Evolutionary conservation across 2,329 filamentous ascomycete species (phyloP).

Genomic region (Lecanicillium sp.): DNA sequence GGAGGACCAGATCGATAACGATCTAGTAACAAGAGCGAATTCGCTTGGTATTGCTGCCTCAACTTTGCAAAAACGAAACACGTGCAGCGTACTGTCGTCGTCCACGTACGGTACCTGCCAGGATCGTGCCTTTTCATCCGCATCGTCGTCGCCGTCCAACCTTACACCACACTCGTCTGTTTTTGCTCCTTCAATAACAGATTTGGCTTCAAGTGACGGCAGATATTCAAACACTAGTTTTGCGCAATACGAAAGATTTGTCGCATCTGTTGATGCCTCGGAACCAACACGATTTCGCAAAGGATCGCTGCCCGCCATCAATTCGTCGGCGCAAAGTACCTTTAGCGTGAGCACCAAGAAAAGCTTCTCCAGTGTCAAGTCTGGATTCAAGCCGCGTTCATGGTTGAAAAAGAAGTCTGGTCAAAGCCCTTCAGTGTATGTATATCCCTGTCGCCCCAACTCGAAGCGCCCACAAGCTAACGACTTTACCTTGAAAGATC

Average conservation of each 20-base stretch:
- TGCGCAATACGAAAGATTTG: slow-evolving; percentile 42
- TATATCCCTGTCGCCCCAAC: slow-evolving; percentile 13
- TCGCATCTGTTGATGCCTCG: slow-evolving; percentile 34
- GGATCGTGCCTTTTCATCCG: slow-evolving; percentile 35
- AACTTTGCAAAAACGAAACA: slow-evolving; percentile 25
- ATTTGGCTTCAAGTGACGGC: slow-evolving; percentile 4
- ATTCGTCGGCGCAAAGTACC: slow-evolving; percentile 28
- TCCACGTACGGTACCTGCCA: slow-evolving; percentile 31
- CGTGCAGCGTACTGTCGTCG: slow-evolving; percentile 32
- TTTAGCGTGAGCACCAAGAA: slow-evolving; percentile 36
- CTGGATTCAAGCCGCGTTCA: slow-evolving; percentile 34
- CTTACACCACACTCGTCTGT: slow-evolving; percentile 35
- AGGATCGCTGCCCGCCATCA: slow-evolving; percentile 19
- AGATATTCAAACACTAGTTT: slow-evolving; percentile 30
- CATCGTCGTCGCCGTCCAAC: slow-evolving; percentile 32
- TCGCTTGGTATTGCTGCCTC: slow-evolving; percentile 24
- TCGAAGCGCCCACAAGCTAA: neutral
- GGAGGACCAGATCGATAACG: slow-evolving; percentile 31
- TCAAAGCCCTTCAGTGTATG: slow-evolving; percentile 21
- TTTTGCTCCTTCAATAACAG: slow-evolving; percentile 18
- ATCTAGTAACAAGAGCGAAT: slow-evolving; percentile 25
- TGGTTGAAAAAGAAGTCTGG: slow-evolving; percentile 31
- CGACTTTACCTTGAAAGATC: slow-evolving; percentile 28
- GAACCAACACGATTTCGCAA: slow-evolving; percentile 33
- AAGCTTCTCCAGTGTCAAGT: slow-evolving; percentile 36